Conservation (phyloP, 1,284 basidiomycete species). For the Boletus semigastroideus region DNA sequence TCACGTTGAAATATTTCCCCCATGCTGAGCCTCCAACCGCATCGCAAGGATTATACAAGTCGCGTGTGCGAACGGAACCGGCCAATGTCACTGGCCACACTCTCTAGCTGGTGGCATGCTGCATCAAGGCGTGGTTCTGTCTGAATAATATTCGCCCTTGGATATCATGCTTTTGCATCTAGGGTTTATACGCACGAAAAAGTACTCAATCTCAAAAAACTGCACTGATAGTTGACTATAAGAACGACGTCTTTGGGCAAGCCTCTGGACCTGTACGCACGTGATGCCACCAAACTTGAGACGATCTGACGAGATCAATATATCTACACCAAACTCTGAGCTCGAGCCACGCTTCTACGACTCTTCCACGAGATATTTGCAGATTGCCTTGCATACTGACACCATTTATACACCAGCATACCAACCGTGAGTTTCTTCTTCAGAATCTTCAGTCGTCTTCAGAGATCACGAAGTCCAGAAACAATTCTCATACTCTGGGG, state of each 20-base stretch:
- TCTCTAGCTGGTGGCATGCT: conserved; percentile 86
- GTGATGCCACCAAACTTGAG: conserved; percentile 70
- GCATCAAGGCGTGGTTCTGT: conserved; percentile 68
- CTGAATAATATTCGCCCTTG: neutral
- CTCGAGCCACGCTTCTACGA: conserved; percentile 77
- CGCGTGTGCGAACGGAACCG: conserved; percentile 81
- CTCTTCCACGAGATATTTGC: conserved; percentile 96
- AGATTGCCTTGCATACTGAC: conserved; percentile 92
- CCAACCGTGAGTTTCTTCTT: conserved; percentile 77
- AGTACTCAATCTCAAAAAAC: conserved; percentile 83
- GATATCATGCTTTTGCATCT: neutral
- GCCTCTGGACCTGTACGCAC: conserved; percentile 77
- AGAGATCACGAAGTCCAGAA: conserved; percentile 79
- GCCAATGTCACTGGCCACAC: conserved; percentile 77
- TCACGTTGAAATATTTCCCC: neutral
- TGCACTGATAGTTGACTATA: conserved; percentile 4
- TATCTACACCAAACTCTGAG: conserved; percentile 88
- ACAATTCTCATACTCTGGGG: conserved; percentile 85
- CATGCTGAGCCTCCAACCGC: conserved; percentile 24
- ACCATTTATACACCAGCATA: conserved; percentile 80
- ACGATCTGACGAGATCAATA: conserved; percentile 45
- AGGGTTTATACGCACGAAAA: conserved; percentile 94
- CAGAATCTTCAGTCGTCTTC: neutral
- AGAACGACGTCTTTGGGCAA: conserved; percentile 67
- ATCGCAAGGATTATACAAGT: conserved; percentile 62